Conservation (phyloP, 148 eudicot species). For the Dysphania ambrosioides region DNA sequence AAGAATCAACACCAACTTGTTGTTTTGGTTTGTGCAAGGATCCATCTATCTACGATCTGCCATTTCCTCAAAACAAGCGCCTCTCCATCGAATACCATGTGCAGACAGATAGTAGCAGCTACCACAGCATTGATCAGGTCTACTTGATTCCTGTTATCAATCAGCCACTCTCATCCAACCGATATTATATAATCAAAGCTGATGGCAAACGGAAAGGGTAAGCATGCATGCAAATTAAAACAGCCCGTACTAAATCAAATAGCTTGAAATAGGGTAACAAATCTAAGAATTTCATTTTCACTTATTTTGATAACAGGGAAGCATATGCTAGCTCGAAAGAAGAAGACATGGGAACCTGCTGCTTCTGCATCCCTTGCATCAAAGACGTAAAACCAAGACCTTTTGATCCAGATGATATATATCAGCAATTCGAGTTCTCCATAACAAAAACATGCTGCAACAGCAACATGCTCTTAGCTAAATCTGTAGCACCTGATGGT, state of each 20-base stretch:
- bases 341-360: constrained; percentile 19
- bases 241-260: background rate
- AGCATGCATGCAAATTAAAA: background rate
- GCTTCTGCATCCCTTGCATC: constrained; percentile 6
- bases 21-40: constrained; percentile 31
- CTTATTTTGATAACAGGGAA: background rate
- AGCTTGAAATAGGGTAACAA: no score
- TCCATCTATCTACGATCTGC: constrained; percentile 25
- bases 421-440: constrained; percentile 63
- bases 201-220: constrained; percentile 37
- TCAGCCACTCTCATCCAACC: constrained; percentile 33
- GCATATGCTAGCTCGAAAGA: constrained; percentile 26
- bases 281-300: background rate
- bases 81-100: constrained; percentile 21
- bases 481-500: constrained; percentile 52
- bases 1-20: constrained; percentile 23
- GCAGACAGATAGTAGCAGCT: background rate
- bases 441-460: constrained; percentile 14
- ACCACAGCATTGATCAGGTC: constrained; percentile 22
- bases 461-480: constrained; percentile 32
- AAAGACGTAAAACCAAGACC: constrained; percentile 48
- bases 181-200: constrained; percentile 34
- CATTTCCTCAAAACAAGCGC: constrained; percentile 40
- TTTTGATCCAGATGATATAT: constrained; percentile 44
- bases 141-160: constrained; percentile 37